Base-by-base conservation (phyloP, 345 rosid genomes). In the Lepidium africanum region DNA sequence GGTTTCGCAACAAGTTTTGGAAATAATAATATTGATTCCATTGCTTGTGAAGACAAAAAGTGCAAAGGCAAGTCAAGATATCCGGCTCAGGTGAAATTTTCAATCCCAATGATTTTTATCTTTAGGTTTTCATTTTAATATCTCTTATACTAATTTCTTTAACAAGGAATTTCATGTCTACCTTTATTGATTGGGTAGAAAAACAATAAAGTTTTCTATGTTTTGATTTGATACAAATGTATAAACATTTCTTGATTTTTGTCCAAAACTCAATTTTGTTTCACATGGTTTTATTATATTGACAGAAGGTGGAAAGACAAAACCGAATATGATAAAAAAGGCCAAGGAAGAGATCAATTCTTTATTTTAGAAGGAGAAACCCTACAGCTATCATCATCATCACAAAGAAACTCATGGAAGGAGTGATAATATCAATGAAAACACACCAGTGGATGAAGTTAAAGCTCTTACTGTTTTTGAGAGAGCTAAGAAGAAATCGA, bases 11-110 rank as follows among this genome's bases (percentile, higher is more conserved):
- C 87, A 63, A 82, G 90, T 74, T 91, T 94, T 82, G 97, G 99
- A 51, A 96, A 97, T 70, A 87, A 92, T 16, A 91, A 94, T 80
- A 94, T 94, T 27, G 99, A 94, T 74, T 92, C 97, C 57, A 94
- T 96, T 78, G 99, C 99, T 25, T 94, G 99, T 97, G 99, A 91
- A 81, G 97, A 94, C 81, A 94, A 91, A 67, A 94, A 94, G 70
- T 87, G 92, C 79, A 94, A 94, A 87, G 99, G 99, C 17, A 96
- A 94, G 76, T 91, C 97, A 6, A 86, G 99, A 79, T 94, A 90
- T 65, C 97, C 99, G 71, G 99, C 99, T 70, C 97, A n/a, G 92
- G 99, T 94, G 42, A 73, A 23, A 21, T 9, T 13, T 42, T 38
- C 8, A 3, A 33, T 52, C 16, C 9, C 35, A 56, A 0, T 51